Percentiles rank a stretch among this genome's conserved stretches.
phyloP scores from a whole-genome alignment of 2,329 filamentous ascomycete species.

The Bipolaris bicolor region DNA sequence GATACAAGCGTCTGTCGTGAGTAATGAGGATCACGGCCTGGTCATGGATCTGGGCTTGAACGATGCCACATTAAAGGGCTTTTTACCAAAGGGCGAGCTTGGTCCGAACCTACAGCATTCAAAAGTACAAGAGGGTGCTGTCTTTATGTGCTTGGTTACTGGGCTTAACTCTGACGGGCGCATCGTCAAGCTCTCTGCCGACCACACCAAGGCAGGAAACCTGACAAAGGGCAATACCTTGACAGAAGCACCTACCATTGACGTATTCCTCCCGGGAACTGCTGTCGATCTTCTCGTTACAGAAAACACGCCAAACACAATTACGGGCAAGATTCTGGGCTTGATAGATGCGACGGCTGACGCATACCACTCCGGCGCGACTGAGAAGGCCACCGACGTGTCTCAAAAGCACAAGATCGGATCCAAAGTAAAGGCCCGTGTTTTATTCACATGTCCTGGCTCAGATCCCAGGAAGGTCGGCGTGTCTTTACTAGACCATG shows the following conservation, averaged over 20 bases:
- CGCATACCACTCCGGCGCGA: conserved; percentile 82
- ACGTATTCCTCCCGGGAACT: conserved; percentile 90
- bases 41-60: conserved; percentile 89
- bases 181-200: conserved; percentile 83
- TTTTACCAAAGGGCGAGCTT: conserved; percentile 84
- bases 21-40: conserved; percentile 94
- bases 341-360: conserved; percentile 90
- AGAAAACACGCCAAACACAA: conserved; percentile 74
- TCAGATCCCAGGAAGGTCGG: conserved; percentile 83
- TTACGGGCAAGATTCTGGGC: conserved; percentile 90
- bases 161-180: conserved; percentile 78
- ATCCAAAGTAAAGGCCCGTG: conserved; percentile 80
- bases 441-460: conserved; percentile 85
- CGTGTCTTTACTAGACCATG: conserved; percentile 85
- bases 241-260: conserved; percentile 81
- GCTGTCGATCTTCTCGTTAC: conserved; percentile 83
- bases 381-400: conserved; percentile 71
- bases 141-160: conserved; percentile 82
- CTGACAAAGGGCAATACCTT: conserved; percentile 69
- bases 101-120: conserved; percentile 69
- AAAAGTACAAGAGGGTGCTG: conserved; percentile 78
- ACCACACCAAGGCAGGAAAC: conserved; percentile 72
- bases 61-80: conserved; percentile 72
- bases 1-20: conserved; percentile 85
- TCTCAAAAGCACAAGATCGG: conserved; percentile 81